A percentile compares a stretch with the other conserved stretches of the same genome.
Conservation (phyloP, 2,329 filamentous ascomycete species). For the Spiromastix sp. region DNA sequence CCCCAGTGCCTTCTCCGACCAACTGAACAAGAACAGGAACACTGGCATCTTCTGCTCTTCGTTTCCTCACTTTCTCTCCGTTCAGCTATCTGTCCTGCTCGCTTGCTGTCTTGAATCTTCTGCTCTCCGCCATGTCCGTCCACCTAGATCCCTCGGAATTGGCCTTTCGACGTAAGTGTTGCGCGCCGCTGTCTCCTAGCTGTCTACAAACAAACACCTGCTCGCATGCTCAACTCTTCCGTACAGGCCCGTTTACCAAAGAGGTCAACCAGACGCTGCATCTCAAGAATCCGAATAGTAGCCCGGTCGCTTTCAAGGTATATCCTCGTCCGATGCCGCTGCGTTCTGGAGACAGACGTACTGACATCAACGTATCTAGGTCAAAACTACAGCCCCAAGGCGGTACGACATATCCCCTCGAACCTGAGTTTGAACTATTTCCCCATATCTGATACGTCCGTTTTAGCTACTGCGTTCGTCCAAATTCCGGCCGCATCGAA, state of each 20-base stretch:
- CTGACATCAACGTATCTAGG: conserved; percentile 49
- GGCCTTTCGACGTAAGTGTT: conserved; percentile 70
- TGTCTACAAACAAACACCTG: conserved; percentile 6
- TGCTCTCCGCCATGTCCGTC: conserved; percentile 65
- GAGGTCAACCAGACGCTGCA: conserved; percentile 54
- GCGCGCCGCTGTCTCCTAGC: no score
- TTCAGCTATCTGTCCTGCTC: background rate
- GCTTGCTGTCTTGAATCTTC: background rate
- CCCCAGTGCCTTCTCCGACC: no score
- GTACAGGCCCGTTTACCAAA: conserved; percentile 50
- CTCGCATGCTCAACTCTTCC: conserved; percentile 14
- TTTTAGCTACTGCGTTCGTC: conserved; percentile 85
- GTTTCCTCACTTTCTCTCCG: background rate
- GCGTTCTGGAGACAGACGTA: background rate
- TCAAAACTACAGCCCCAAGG: conserved; percentile 98
- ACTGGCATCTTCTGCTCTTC: background rate
- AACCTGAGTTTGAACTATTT: conserved; percentile 1
- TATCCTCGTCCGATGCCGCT: no score
- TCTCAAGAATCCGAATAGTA: conserved; percentile 47
- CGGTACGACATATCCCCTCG: conserved; percentile 56
- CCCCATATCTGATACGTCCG: conserved; percentile 5
- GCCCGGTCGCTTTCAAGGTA: conserved; percentile 56
- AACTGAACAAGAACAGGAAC: no score
- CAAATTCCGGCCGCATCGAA: conserved; percentile 93
- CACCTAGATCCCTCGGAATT: conserved; percentile 87